Base-by-base conservation (phyloP, 208 protist genomes). In the Leishmania gerbilli region DNA sequence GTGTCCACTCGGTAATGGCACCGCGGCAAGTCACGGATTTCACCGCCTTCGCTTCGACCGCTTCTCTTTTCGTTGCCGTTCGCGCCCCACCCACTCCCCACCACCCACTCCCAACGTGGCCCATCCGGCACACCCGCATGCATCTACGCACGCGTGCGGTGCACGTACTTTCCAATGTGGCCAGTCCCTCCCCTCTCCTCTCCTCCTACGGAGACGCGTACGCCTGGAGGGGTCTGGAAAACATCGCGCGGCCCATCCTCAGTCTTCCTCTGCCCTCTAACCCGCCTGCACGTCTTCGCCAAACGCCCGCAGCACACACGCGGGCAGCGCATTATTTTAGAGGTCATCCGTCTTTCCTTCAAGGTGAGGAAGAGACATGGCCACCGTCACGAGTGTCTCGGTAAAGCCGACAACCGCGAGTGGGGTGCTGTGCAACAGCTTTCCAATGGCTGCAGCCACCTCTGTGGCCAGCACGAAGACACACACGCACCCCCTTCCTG, bases 401-500 rank as follows among this genome's bases (percentile, higher is more conserved):
- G 47, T 85, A 42, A 64, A 42, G 45, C 82, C 82, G 6, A 79
- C 82, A 15, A 81, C 6, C 34, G 82, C 77, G 49, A 85, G 77
- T 55, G 82, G 82, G 11, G 71, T 81, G 15, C 77, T 85, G 42
- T 85, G 82, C 62, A 80, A 78, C 42, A 81, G 62, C 31, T 68
- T 58, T n/a, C 82, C 82, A 0, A 75, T 81, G 27, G 82, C 82
- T 53, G 79, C 56, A 42, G 77, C 82, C 68, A 72, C 79, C 62
- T 58, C 82, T 24, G 82, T 79, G 17, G 71, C 64, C 62, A 85
- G 62, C 69, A 81, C 82, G 2, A 71, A 79, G 64, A 71, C 76
- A 4, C 77, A 85, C 6, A 58, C 77, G 31, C 71, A 49, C 60
- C 71, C 77, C 34, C 68, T 85, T 34, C 77, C 82, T 31, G 75